Evolutionary conservation across 1,284 basidiomycete genomes (phyloP).

Genomic region (Laetiporus sulphureus): DNA sequence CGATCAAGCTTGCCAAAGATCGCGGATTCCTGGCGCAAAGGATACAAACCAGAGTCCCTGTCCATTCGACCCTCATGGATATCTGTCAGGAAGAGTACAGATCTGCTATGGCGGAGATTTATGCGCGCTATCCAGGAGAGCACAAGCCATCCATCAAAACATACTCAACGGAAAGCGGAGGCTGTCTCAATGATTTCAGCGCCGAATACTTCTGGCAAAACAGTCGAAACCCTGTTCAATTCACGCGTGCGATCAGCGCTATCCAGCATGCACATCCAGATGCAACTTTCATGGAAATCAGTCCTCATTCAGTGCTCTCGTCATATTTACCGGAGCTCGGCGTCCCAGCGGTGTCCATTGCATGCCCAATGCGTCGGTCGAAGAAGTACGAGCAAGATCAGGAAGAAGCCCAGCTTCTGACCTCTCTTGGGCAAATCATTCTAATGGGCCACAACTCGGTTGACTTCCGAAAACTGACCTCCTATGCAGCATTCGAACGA

Average conservation of each 20-base stretch:
- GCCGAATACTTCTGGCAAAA: constrained; percentile 32
- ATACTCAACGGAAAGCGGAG: constrained; percentile 23
- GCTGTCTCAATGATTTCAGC: constrained; percentile 12
- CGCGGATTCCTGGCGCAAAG: constrained; percentile 27
- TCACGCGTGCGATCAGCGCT: constrained; percentile 19
- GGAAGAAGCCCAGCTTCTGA: constrained; percentile 5
- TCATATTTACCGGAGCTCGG: constrained; percentile 23
- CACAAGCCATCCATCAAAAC: constrained; percentile 10
- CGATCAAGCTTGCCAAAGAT: constrained; percentile 20
- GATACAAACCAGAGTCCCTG: constrained; percentile 26
- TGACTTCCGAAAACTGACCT: constrained; percentile 10
- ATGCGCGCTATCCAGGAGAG: constrained; percentile 16
- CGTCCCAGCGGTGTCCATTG: constrained; percentile 16
- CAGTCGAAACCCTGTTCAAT: constrained; percentile 26
- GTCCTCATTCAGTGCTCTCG: constrained; percentile 31
- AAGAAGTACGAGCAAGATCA: neutral
- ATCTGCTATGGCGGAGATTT: constrained; percentile 19
- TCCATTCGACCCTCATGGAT: constrained; percentile 30
- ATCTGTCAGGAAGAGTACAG: constrained; percentile 22
- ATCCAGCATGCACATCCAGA: constrained; percentile 14
- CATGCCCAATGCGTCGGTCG: constrained; percentile 25
- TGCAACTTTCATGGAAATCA: constrained; percentile 27
- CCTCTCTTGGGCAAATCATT: constrained; percentile 10
- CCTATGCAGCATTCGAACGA: neutral
- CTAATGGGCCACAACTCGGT: constrained; percentile 11